phyloP scores from a whole-genome alignment of 2,329 filamentous ascomycete genomes.

The Fusarium cyanostomum region DNA sequence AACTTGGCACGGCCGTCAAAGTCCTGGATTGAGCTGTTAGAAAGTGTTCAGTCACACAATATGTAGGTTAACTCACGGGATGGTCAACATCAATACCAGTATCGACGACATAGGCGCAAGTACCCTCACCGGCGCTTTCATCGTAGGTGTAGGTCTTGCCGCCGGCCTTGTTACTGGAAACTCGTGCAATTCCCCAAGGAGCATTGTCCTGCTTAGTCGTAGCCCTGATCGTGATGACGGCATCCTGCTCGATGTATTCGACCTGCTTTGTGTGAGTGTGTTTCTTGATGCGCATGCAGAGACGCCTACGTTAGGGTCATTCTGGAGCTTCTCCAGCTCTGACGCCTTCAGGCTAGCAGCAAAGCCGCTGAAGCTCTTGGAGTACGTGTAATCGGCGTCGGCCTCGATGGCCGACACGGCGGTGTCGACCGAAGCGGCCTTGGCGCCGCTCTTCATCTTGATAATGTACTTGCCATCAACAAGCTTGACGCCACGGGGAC shows the following conservation, averaged over 20 bases:
- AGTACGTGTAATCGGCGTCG: constrained; percentile 46
- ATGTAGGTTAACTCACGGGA: constrained; percentile 43
- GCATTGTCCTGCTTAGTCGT: constrained; percentile 48
- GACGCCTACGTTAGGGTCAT: constrained; percentile 40
- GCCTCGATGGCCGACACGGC: constrained; percentile 44
- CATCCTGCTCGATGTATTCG: constrained; percentile 54
- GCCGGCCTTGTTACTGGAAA: constrained; percentile 48
- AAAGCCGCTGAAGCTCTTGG: constrained; percentile 41
- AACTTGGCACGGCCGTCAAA: constrained; percentile 50
- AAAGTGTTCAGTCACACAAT: not conserved
- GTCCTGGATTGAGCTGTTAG: constrained; percentile 30
- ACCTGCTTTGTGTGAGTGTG: constrained; percentile 38
- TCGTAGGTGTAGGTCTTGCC: constrained; percentile 52
- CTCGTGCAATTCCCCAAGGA: constrained; percentile 52
- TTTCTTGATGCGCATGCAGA: no score
- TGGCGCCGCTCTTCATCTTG: constrained; percentile 45
- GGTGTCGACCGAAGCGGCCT: constrained; percentile 32
- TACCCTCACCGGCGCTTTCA: constrained; percentile 51
- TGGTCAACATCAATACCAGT: constrained; percentile 54
- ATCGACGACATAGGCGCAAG: constrained; percentile 58
- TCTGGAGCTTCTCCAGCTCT: constrained; percentile 40
- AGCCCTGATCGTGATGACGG: constrained; percentile 41
- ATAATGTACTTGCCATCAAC: constrained; percentile 52
- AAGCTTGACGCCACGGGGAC: constrained; percentile 44
- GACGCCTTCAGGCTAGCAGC: constrained; percentile 40